Evolutionary conservation across 164 flowering plant species (phyloP).

Genomic region (Piper betle): DNA sequence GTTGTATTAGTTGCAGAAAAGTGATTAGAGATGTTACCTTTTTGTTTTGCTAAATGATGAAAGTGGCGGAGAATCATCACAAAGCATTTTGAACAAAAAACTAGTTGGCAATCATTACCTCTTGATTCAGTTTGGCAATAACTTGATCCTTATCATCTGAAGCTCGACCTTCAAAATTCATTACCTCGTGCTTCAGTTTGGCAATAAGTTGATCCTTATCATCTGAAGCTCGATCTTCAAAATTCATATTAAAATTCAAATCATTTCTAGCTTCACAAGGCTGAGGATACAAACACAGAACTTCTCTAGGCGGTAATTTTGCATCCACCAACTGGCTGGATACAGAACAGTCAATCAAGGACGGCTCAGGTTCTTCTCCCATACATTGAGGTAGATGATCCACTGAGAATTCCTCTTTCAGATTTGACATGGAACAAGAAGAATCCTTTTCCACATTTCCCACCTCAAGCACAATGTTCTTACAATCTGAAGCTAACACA

Average conservation of each 20-base stretch:
- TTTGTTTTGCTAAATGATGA: background rate
- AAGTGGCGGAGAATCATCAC: background rate
- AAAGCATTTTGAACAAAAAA: background rate
- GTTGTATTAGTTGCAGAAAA: background rate
- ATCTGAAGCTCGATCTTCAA: constrained; percentile 6
- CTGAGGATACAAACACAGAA: constrained; percentile 8
- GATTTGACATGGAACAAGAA: constrained; percentile 4
- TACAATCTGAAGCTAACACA: constrained; percentile 7
- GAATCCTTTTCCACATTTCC: constrained; percentile 14
- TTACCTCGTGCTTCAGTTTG: constrained; percentile 52
- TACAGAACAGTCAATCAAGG: constrained; percentile 6
- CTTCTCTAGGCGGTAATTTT: constrained; percentile 9
- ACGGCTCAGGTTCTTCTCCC: constrained; percentile 1
- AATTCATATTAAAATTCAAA: constrained; percentile 8
- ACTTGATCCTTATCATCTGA: constrained; percentile 22
- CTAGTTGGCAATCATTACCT: constrained; percentile 27
- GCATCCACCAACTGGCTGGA: constrained; percentile 8
- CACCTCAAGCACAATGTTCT: constrained; percentile 9
- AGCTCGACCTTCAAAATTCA: constrained; percentile 2
- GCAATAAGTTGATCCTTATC: constrained; percentile 25
- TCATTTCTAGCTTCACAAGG: constrained; percentile 6
- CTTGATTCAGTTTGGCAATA: constrained; percentile 34
- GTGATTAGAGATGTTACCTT: background rate
- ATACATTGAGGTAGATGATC: background rate
- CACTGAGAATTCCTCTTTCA: background rate